Conservation (phyloP, 129 eudicot species). For the Cynara cardunculus region DNA sequence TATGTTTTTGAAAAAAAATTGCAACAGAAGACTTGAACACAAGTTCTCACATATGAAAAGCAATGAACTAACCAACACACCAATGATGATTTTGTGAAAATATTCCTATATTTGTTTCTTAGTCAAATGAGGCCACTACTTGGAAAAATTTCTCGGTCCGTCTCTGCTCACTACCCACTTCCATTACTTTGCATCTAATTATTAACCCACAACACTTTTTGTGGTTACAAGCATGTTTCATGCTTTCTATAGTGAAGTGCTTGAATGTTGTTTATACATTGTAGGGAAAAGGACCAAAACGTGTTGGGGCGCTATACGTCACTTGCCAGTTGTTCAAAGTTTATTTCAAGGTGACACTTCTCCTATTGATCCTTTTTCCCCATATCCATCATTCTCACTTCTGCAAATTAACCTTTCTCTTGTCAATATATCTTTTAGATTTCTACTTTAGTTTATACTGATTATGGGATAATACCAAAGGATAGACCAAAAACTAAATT, state of each 20-base stretch:
- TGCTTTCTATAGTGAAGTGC: background rate
- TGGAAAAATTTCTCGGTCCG: no score
- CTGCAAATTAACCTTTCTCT: background rate
- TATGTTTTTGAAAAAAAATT: no score
- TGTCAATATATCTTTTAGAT: background rate
- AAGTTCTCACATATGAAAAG: no score
- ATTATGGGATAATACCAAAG: background rate
- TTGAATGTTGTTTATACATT: conserved; percentile 7
- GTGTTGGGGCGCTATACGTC: conserved; percentile 94
- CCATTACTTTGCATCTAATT: background rate
- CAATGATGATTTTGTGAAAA: no score
- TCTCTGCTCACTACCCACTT: background rate
- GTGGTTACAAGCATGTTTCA: background rate
- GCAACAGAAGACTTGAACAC: no score
- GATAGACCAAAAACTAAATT: background rate
- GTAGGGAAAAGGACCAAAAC: conserved; percentile 95
- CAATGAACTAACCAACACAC: no score
- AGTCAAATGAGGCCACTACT: no score
- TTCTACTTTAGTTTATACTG: background rate
- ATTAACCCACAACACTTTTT: background rate
- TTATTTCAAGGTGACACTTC: conserved; percentile 68
- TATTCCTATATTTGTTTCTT: no score
- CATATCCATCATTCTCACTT: background rate
- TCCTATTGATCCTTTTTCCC: background rate
- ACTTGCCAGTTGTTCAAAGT: conserved; percentile 95